These are phyloP conservation scores for Anacardium occidentale DNA, from an alignment of 345 rosid genomes.

Conservation along the genomic window DNA sequence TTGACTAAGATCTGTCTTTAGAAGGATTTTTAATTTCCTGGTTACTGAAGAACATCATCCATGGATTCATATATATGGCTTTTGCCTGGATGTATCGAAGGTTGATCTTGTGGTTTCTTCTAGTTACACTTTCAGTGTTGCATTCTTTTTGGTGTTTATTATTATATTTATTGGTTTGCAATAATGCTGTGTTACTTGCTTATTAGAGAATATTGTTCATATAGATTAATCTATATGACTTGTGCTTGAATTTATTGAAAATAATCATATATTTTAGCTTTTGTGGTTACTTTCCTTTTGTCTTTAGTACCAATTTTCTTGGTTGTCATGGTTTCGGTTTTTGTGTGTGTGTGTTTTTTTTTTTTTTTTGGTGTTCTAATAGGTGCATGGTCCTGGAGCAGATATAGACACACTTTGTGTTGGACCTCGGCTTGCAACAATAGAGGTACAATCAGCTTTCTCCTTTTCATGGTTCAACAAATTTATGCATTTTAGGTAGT, in stretches of 20 bases:
- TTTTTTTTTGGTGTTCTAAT: slow-evolving; percentile 8
- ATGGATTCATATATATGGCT: too few species aligned
- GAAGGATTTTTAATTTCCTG: too few species aligned
- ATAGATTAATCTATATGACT: background rate
- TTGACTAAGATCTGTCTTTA: too few species aligned
- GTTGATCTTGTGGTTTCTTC: too few species aligned
- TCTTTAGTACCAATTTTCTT: background rate
- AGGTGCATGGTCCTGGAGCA: slow-evolving; percentile 99
- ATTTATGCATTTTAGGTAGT: slow-evolving; percentile 13
- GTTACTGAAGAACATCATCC: too few species aligned
- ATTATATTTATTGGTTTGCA: background rate
- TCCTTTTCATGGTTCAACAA: slow-evolving; percentile 16
- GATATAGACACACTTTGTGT: slow-evolving; percentile 96
- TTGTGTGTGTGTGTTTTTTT: too few species aligned
- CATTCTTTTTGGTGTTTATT: too few species aligned
- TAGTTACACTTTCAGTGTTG: too few species aligned
- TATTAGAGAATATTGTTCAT: too few species aligned
- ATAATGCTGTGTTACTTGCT: too few species aligned
- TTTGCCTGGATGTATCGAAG: too few species aligned
- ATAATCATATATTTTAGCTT: background rate
- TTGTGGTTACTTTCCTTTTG: slow-evolving; percentile 4
- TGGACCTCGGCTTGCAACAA: slow-evolving; percentile 88
- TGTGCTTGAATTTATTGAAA: background rate
- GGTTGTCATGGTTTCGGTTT: slow-evolving; percentile 4
- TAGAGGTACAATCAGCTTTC: slow-evolving; percentile 78